Evolutionary conservation across 2,329 filamentous ascomycete species (phyloP).

Genomic region (Nigrospora osmanthi): DNA sequence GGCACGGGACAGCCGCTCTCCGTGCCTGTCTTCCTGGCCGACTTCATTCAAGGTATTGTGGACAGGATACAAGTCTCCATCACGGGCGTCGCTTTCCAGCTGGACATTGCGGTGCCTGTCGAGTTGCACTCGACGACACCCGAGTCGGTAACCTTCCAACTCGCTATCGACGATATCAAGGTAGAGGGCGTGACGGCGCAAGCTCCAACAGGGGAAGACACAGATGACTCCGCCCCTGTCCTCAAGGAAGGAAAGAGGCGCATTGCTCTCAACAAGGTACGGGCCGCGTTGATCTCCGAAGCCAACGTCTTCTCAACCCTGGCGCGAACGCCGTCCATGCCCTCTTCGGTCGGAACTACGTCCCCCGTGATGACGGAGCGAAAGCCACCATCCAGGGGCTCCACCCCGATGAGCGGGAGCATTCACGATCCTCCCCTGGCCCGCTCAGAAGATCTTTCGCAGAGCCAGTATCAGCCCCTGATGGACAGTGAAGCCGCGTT

Average conservation of each 20-base stretch:
- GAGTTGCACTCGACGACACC: constrained; percentile 36
- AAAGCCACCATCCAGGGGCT: constrained; percentile 14
- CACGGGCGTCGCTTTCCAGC: constrained; percentile 54
- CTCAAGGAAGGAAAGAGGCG: constrained; percentile 59
- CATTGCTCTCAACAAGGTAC: constrained; percentile 54
- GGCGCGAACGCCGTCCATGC: constrained; percentile 48
- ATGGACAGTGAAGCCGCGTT: constrained; percentile 49
- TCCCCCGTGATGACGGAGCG: constrained; percentile 30
- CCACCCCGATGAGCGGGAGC: constrained; percentile 9
- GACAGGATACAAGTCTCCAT: constrained; percentile 64
- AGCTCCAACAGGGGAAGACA: constrained; percentile 15
- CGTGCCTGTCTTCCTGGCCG: constrained; percentile 62
- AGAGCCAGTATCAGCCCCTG: constrained; percentile 23
- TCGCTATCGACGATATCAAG: constrained; percentile 56
- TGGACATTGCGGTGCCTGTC: constrained; percentile 52
- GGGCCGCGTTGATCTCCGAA: constrained; percentile 59
- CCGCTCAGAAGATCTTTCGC: constrained; percentile 22
- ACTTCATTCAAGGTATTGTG: constrained; percentile 65
- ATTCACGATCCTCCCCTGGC: constrained; percentile 16
- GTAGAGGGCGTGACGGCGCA: constrained; percentile 56
- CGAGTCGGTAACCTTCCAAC: constrained; percentile 54
- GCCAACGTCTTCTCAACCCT: constrained; percentile 56
- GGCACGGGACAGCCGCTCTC: constrained; percentile 67
- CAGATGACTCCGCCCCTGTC: constrained; percentile 25
- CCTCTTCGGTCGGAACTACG: constrained; percentile 45